Percentiles rank a stretch among this genome's conserved stretches.
Conservation (phyloP, 805 yeast species). For the Metahyphopichia silvanorum region DNA sequence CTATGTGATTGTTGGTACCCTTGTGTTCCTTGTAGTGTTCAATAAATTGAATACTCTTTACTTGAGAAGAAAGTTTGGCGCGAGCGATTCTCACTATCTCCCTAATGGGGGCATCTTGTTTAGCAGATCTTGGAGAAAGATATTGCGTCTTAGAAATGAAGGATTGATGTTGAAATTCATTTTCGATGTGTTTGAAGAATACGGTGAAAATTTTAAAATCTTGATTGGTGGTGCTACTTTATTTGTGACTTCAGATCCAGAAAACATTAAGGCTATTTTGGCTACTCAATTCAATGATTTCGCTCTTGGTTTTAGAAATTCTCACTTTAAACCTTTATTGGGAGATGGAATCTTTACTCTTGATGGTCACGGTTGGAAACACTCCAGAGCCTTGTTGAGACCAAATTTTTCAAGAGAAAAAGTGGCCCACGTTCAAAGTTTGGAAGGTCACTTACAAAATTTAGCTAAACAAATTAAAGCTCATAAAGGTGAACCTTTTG, state of each 20-base stretch:
- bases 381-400: conserved; percentile 32
- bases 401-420: conserved; percentile 39
- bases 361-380: conserved; percentile 39
- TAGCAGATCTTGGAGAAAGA: conserved; percentile 7
- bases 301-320: conserved; percentile 29
- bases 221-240: conserved; percentile 4
- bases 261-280: conserved; percentile 33
- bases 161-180: conserved; percentile 9
- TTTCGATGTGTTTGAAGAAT: not conserved
- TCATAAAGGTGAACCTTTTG: conserved; percentile 22
- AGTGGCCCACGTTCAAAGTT: conserved; percentile 29
- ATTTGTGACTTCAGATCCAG: conserved; percentile 6
- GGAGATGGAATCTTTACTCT: conserved; percentile 39
- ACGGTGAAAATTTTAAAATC: conserved; percentile 8
- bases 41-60: conserved; percentile 1
- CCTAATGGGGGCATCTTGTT: conserved; percentile 13
- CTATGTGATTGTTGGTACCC: not conserved
- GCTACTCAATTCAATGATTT: conserved; percentile 38
- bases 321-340: conserved; percentile 27
- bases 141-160: conserved; percentile 8
- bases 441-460: conserved; percentile 28
- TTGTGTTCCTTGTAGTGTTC: conserved; percentile 1
- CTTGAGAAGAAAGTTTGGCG: conserved; percentile 8
- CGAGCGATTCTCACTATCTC: conserved; percentile 7
- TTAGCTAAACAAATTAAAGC: conserved; percentile 22